A percentile compares a stretch with the other conserved stretches of the same genome.
phyloP scores from a whole-genome alignment of 2,329 filamentous ascomycete species.

The Colletotrichum coccodes region DNA sequence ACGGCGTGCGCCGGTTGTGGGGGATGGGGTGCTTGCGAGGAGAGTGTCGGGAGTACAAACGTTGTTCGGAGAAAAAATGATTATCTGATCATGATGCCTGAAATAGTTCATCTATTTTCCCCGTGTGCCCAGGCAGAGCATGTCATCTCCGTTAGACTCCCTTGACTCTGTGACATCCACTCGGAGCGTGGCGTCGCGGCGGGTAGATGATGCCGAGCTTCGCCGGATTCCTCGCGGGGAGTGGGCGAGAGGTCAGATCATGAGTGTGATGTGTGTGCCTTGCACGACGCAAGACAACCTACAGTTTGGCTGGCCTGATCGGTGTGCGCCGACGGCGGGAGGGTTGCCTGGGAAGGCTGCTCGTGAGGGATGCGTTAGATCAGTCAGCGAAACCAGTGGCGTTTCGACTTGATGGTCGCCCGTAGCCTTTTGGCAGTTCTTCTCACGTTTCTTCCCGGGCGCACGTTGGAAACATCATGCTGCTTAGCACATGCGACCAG shows the following conservation, averaged over 20 bases:
- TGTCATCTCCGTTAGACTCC: not conserved
- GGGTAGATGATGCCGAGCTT: constrained; percentile 2
- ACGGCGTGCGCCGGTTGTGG: constrained; percentile 7
- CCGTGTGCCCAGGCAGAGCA: no score
- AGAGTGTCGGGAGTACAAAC: not conserved
- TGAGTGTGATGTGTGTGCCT: not conserved
- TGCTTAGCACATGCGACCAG: not conserved
- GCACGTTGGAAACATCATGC: not conserved
- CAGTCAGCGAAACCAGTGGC: constrained; percentile 6
- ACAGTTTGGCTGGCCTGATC: constrained; percentile 5
- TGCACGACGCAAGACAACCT: not conserved
- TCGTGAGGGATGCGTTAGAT: not conserved
- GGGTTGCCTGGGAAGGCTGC: not conserved
- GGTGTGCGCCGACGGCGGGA: constrained; percentile 11
- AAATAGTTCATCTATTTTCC: no score
- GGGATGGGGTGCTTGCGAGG: not conserved
- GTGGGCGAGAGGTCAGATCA: constrained; percentile 8
- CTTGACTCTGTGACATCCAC: not conserved
- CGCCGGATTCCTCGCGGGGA: not conserved
- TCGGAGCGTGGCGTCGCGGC: not conserved
- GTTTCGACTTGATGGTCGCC: not conserved
- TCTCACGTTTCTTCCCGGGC: not conserved
- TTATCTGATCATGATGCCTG: not conserved
- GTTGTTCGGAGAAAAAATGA: not conserved
- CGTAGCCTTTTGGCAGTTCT: not conserved